These are phyloP conservation scores for Flaveria linearis DNA, from an alignment of 129 eudicot genomes.

Conservation along the genomic window DNA sequence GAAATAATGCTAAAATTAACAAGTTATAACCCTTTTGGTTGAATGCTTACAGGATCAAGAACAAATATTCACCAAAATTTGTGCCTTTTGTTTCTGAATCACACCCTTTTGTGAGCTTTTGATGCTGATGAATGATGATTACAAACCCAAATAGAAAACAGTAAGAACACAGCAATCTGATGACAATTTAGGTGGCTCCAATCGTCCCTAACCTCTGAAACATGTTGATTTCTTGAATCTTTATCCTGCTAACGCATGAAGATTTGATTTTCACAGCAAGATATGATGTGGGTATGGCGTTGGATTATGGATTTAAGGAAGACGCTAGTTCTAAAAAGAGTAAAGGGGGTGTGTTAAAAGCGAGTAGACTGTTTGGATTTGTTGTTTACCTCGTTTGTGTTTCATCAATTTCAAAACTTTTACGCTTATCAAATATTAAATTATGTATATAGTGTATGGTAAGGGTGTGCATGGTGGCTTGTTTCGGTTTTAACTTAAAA, in stretches of 20 bases:
- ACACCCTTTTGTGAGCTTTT: constrained; percentile 1
- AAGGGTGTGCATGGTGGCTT: no score
- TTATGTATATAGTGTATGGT: no score
- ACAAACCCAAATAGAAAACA: constrained; percentile 19
- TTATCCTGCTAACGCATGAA: background rate
- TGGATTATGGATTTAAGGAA: constrained; percentile 26
- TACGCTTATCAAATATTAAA: no score
- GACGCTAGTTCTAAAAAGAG: constrained; percentile 35
- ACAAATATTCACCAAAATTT: background rate
- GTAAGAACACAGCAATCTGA: constrained; percentile 17
- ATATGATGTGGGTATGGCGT: constrained; percentile 26
- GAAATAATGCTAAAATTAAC: no score
- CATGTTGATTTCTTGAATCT: constrained; percentile 30
- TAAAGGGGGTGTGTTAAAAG: constrained; percentile 21
- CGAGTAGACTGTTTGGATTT: constrained; percentile 34
- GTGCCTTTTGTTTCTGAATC: background rate
- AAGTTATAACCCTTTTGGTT: no score
- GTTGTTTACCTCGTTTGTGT: constrained; percentile 32
- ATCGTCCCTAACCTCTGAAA: constrained; percentile 49
- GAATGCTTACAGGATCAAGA: background rate
- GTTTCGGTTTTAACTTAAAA: no score
- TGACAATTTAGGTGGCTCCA: constrained; percentile 18
- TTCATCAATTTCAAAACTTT: background rate
- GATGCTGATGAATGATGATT: background rate
- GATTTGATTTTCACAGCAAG: constrained; percentile 4